phyloP scores from a whole-genome alignment of 2,329 filamentous ascomycete species.

The Teratosphaeria epicoccoides region DNA sequence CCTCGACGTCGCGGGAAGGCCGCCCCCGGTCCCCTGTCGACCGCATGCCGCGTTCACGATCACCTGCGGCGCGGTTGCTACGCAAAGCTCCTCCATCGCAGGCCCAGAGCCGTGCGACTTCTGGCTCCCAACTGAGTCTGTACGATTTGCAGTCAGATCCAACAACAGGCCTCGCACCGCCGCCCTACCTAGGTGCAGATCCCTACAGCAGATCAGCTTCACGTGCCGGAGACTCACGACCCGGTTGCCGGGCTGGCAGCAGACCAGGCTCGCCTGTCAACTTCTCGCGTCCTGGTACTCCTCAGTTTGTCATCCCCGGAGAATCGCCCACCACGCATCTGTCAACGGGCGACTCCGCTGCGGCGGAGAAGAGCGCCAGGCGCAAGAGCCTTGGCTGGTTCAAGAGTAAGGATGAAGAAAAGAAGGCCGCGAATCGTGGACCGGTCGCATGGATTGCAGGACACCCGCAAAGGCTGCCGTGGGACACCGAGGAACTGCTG shows the following conservation, averaged over 20 bases:
- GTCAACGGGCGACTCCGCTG: neutral
- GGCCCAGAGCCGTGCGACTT: neutral
- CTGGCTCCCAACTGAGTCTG: neutral
- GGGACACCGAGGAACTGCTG: constrained; percentile 42
- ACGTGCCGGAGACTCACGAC: neutral
- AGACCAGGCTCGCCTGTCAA: constrained; percentile 5
- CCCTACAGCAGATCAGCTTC: neutral
- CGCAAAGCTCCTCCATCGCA: neutral
- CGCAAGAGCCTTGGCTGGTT: constrained; percentile 25
- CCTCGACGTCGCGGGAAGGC: neutral
- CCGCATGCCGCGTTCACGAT: neutral
- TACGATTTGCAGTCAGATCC: neutral
- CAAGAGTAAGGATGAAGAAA: constrained; percentile 20
- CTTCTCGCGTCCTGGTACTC: constrained; percentile 5
- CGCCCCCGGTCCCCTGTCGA: neutral
- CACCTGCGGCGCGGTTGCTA: neutral
- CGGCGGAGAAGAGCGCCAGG: constrained; percentile 7
- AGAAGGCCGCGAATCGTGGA: constrained; percentile 16
- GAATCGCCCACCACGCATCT: constrained; percentile 1
- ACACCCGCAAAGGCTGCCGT: constrained; percentile 45
- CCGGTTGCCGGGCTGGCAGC: neutral
- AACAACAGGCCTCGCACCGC: neutral
- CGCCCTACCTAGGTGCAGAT: neutral
- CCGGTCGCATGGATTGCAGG: constrained; percentile 50
- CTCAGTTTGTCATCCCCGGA: constrained; percentile 1